Conservation (phyloP, 1,139 yeast genomes). For the Blastobotrys serpentis region DNA sequence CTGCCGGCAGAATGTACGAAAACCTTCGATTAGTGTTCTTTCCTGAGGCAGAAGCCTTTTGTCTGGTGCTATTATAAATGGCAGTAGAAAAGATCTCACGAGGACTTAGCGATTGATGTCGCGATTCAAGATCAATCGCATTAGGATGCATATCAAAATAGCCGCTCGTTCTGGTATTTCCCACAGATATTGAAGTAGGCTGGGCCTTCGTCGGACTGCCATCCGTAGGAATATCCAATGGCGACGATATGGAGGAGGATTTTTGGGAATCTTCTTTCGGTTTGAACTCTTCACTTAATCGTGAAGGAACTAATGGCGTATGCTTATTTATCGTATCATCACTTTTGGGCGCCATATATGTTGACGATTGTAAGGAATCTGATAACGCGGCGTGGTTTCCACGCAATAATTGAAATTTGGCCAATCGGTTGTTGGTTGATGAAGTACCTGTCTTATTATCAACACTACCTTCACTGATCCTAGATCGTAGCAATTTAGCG, state of each 20-base stretch:
- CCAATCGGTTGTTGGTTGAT: constrained; percentile 38
- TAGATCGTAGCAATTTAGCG: constrained; percentile 16
- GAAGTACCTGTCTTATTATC: neutral
- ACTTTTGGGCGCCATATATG: constrained; percentile 17
- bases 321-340: constrained; percentile 33
- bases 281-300: constrained; percentile 37
- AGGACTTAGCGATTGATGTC: constrained; percentile 22
- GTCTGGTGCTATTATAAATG: constrained; percentile 9
- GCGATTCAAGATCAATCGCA: constrained; percentile 22
- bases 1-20: constrained; percentile 21
- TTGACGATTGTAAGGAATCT: constrained; percentile 36
- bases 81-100: constrained; percentile 7
- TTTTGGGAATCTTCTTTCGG: constrained; percentile 22
- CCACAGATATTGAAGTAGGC: neutral
- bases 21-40: constrained; percentile 5
- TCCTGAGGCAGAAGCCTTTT: constrained; percentile 15
- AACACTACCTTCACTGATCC: too few species aligned
- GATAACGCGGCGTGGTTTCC: constrained; percentile 47
- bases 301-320: constrained; percentile 38
- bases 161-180: constrained; percentile 15
- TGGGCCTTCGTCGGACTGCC: constrained; percentile 18
- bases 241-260: neutral
- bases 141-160: constrained; percentile 25
- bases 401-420: constrained; percentile 49
- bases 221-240: constrained; percentile 6